Conservation (phyloP, 1,284 basidiomycete genomes). For the Rhodotorula sp. region DNA sequence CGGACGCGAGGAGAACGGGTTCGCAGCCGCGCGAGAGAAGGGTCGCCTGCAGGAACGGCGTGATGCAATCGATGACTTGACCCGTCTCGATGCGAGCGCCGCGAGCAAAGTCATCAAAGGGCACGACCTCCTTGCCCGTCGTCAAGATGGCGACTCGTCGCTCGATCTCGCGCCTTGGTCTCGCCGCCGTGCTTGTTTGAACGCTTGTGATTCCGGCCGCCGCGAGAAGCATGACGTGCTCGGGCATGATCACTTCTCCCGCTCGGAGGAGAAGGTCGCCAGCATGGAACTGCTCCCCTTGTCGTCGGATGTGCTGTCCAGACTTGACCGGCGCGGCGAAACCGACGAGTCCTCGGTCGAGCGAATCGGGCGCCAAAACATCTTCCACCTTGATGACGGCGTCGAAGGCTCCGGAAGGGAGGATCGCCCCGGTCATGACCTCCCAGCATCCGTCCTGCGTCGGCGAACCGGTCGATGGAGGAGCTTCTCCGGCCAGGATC, state of each 20-base stretch:
- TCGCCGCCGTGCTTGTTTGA: not conserved
- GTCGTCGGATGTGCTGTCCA: not conserved
- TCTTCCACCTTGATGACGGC: constrained; percentile 20
- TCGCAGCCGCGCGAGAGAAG: constrained; percentile 5
- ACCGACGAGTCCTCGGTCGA: not conserved
- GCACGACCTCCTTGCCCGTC: constrained; percentile 16
- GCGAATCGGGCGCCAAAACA: not conserved
- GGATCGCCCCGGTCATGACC: constrained; percentile 17
- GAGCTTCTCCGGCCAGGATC: constrained; percentile 5
- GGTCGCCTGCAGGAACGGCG: constrained; percentile 7
- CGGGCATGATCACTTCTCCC: constrained; percentile 10
- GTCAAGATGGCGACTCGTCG: constrained; percentile 6
- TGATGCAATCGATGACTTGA: constrained; percentile 19
- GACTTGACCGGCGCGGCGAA: not conserved
- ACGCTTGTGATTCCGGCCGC: constrained; percentile 1
- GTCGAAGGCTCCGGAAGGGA: not conserved
- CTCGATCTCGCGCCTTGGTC: no score
- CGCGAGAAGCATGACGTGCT: constrained; percentile 10
- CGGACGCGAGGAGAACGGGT: not conserved
- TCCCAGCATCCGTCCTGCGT: constrained; percentile 8
- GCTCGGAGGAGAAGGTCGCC: not conserved
- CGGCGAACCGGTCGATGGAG: not conserved
- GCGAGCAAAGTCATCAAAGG: not conserved
- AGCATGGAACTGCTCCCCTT: constrained; percentile 8
- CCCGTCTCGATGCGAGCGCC: not conserved